Evolutionary conservation across 306 rosid genomes (phyloP), one percentile per base, ranked within the genome.

Genomic region (Arachis hypogaea): DNA sequence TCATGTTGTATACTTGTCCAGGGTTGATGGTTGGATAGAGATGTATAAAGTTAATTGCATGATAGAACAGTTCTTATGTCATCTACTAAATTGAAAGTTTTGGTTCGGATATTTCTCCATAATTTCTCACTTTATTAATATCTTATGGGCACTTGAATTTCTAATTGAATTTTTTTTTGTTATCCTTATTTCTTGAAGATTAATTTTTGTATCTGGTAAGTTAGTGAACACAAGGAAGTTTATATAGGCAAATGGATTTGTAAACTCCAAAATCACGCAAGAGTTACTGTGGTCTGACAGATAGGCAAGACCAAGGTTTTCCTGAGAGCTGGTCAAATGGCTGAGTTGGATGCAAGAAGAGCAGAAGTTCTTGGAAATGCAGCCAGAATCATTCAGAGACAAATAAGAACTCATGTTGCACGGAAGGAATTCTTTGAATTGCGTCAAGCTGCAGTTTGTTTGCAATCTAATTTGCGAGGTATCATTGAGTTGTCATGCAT

Each of bases 281-380:
- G 44, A 55, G 58, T 80, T 87, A 78, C 74, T 81, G 59, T 86
- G 88, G 74, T 79, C 88, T 85, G 81, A 63, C 97, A 95, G 98
- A 88, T 95, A 76, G 99, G 99, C 63, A 95, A 92, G 84, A 16
- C 92, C 63, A 95, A 95, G 85, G 87, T 95, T 74, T 95, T 95
- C 78, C 87, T 95, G 56, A 80, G 99, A 82, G 99, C 97, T 67
- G 99, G 99, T 59, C 98, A 95, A 85, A 95, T 92, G 99, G 99
- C 99, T 56, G 93, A 89, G 82, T 74, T 95, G 88, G 99, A 95
- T 88, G 90, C 98, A 68, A 95, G 93, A 86, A 92, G 99, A 83
- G 86, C 96, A 66, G 96, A 90, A 81, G 96, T 95, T 79, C 98
- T 95, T 66, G 97, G 99, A 77, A 88, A 88, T 79, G 99, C 98